Conservation (phyloP, 305 asterid species). For the Striga hermonthica region DNA sequence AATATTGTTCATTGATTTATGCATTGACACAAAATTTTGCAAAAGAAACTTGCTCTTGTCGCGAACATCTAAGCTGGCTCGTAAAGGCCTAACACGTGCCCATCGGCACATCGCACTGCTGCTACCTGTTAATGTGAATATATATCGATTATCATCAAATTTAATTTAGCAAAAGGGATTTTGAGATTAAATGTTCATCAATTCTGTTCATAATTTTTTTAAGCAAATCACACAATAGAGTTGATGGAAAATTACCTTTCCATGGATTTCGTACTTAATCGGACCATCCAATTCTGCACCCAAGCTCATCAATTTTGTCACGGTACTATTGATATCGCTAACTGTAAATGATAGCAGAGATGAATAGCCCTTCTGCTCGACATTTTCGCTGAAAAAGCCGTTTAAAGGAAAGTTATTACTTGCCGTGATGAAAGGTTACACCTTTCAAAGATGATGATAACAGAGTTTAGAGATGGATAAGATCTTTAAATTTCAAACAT, state of each 20-base stretch:
- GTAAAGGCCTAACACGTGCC: slow-evolving; percentile 65
- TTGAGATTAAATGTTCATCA: too few relatives aligned
- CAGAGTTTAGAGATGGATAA: not conserved
- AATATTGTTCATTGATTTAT: too few relatives aligned
- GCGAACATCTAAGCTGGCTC: slow-evolving; percentile 44
- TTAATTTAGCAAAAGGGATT: too few relatives aligned
- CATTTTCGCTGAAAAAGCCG: slow-evolving; percentile 46
- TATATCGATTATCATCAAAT: too few relatives aligned
- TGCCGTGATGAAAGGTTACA: not conserved
- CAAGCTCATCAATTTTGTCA: slow-evolving; percentile 70
- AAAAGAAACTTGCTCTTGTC: too few relatives aligned
- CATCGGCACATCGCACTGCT: slow-evolving; percentile 64
- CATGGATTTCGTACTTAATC: slow-evolving; percentile 80
- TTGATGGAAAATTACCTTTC: slow-evolving; percentile 53
- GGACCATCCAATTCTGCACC: slow-evolving; percentile 96
- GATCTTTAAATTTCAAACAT: not conserved
- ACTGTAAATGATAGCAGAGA: slow-evolving; percentile 87
- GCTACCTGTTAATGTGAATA: slow-evolving; percentile 45
- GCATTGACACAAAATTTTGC: too few relatives aligned
- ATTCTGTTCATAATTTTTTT: too few relatives aligned
- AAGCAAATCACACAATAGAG: too few relatives aligned
- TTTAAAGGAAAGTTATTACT: slow-evolving; percentile 7
- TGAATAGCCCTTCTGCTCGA: slow-evolving; percentile 62
- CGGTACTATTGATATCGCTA: slow-evolving; percentile 63
- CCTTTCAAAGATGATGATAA: not conserved